Evolutionary conservation across 371 early-diverging fungal genomes (phyloP).

Genomic region (Mortierella sp.): DNA sequence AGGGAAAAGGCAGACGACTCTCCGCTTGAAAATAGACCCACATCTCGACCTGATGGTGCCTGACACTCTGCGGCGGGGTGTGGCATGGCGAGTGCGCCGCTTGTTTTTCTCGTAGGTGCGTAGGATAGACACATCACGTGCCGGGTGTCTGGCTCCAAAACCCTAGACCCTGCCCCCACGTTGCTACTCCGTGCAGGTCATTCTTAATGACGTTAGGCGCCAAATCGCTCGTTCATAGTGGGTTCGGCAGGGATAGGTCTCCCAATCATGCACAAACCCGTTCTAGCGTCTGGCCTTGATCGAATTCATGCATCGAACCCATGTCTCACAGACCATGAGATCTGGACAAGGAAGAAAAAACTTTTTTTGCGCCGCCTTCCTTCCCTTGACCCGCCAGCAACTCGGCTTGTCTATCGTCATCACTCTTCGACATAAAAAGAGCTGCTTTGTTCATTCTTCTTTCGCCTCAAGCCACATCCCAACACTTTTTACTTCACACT

Average conservation of each 20-base stretch:
- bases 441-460: not conserved
- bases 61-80: too few species aligned
- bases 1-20: not conserved
- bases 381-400: not conserved
- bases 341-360: not conserved
- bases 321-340: constrained; percentile 1
- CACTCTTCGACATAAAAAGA: not conserved
- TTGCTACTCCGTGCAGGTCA: too few species aligned
- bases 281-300: not conserved
- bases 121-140: too few species aligned
- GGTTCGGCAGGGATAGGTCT: too few species aligned
- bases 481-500: not conserved
- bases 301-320: not conserved
- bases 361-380: not conserved
- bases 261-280: not conserved
- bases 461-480: not conserved
- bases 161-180: too few species aligned
- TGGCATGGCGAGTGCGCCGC: too few species aligned
- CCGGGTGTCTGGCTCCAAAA: too few species aligned
- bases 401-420: not conserved
- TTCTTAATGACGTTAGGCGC: not conserved
- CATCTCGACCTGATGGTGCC: too few species aligned
- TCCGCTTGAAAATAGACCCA: too few species aligned
- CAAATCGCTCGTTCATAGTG: not conserved
- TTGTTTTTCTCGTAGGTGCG: too few species aligned